These are phyloP conservation scores for Leptographium procerum DNA, from an alignment of 2,329 filamentous ascomycete species.

Conservation along the genomic window DNA sequence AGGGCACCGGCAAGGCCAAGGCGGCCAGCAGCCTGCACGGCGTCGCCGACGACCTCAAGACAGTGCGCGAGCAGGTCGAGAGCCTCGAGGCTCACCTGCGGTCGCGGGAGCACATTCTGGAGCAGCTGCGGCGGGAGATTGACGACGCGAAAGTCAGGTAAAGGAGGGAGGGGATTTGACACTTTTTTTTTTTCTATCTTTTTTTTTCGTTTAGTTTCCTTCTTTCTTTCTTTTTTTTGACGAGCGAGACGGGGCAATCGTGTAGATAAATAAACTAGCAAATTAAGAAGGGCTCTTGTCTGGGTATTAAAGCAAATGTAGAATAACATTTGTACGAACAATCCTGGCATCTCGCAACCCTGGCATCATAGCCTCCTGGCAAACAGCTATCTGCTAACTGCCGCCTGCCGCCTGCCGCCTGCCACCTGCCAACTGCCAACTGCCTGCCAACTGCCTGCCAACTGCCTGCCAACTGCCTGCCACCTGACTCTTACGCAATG, in stretches of 20 bases:
- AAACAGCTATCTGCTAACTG: too few relatives aligned
- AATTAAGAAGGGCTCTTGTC: too few relatives aligned
- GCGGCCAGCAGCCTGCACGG: conserved; percentile 63
- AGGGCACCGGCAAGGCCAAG: conserved; percentile 55
- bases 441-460: too few relatives aligned
- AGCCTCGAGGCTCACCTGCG: conserved; percentile 75
- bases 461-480: not conserved
- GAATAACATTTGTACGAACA: too few relatives aligned
- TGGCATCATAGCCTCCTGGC: too few relatives aligned
- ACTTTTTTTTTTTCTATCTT: not conserved
- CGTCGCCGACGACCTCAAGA: conserved; percentile 73
- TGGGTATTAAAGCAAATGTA: too few relatives aligned
- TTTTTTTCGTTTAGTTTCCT: not conserved
- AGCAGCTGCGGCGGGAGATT: conserved; percentile 69
- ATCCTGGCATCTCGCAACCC: too few relatives aligned
- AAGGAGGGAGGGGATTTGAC: conserved; percentile 6
- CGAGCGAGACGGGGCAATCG: too few relatives aligned
- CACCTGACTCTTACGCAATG: conserved; percentile 25
- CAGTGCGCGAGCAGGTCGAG: conserved; percentile 89
- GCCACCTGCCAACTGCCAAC: too few relatives aligned
- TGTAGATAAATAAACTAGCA: too few relatives aligned
- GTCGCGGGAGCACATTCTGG: conserved; percentile 62
- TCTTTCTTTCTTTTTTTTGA: too few relatives aligned
- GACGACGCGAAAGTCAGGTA: conserved; percentile 66
- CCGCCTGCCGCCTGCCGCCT: too few relatives aligned